Base-by-base conservation (phyloP, 805 yeast species). In the Geotrichum ghanense region DNA sequence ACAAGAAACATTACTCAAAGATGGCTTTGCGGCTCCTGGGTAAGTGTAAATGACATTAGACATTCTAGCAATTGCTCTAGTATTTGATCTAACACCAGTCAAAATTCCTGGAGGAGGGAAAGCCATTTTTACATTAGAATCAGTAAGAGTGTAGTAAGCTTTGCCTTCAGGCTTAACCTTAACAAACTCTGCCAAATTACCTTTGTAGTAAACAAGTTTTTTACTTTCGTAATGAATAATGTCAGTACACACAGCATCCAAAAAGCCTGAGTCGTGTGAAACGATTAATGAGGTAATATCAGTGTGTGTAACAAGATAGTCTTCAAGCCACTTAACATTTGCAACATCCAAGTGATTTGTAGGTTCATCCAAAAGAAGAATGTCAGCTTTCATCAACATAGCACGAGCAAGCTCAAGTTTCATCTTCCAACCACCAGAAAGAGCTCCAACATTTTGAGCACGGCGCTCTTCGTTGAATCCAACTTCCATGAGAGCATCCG, bases 371-470 rank as follows among this genome's bases (percentile, higher is more conserved):
- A 90, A 75, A 56, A 90, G 73, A 59, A 90, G 75, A 47, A 90
- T 89, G 68, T 90, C 98, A 27, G 97, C 98, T 67, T 81, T 87
- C 87, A 88, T 85, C 56, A 90, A 73, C 96, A 90, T 89, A 31
- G 97, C 98, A 71, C 97, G 82, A n/a, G 97, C 98, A 60, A 90
- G 74, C 69, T 89, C 97, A 56, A 90, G 76, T 70, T 90, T 90
- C 98, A 90, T 90, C 70, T 92, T 92, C 98, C 98, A 90, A 66
- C 98, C 98, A 67, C 98, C 98, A 41, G 96, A 86, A 50, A 90
- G 72, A 1, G 97, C 85, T 35, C 96, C 96, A 48, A 92, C 96
- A 42, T 85, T 76, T 69, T 89, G 97, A 24, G 76, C 75, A 64
- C 95, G 77, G 71, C 96, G 80, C 61, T 81, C 90, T 48, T 83